phyloP scores from a whole-genome alignment of 2,329 filamentous ascomycete species.

The Thelonectria rubi region DNA sequence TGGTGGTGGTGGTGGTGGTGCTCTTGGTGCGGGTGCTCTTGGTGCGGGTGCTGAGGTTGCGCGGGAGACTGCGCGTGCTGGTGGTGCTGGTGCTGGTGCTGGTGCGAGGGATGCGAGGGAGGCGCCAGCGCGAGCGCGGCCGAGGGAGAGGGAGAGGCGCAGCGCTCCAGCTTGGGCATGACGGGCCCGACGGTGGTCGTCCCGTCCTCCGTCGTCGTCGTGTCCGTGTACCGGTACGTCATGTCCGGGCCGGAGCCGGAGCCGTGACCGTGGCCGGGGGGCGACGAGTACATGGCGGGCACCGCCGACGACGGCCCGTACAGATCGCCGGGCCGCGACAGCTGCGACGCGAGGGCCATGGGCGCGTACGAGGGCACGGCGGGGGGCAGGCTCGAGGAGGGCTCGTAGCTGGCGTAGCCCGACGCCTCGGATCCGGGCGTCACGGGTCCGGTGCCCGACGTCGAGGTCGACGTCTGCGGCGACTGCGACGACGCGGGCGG shows the following conservation, averaged over 20 bases:
- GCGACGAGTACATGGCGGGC: constrained; percentile 22
- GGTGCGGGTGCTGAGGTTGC: constrained; percentile 6
- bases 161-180: not conserved
- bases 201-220: constrained; percentile 34
- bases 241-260: constrained; percentile 32
- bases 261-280: not conserved
- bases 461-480: constrained; percentile 30
- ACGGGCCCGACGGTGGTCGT: constrained; percentile 18
- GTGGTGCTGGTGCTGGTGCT: not conserved
- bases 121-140: constrained; percentile 27
- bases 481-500: constrained; percentile 8
- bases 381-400: constrained; percentile 28
- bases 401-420: constrained; percentile 40
- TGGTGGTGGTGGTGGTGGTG: not conserved
- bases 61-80: not conserved
- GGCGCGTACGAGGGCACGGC: constrained; percentile 30
- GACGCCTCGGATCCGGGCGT: constrained; percentile 36
- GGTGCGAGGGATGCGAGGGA: constrained; percentile 15
- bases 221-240: constrained; percentile 46
- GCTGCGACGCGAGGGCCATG: constrained; percentile 30
- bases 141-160: constrained; percentile 11
- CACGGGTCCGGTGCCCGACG: constrained; percentile 33
- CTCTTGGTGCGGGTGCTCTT: not conserved
- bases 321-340: constrained; percentile 29
- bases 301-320: constrained; percentile 36